Base-by-base conservation (phyloP, 768 basidiomycete species). In the Favolaschia claudopus region DNA sequence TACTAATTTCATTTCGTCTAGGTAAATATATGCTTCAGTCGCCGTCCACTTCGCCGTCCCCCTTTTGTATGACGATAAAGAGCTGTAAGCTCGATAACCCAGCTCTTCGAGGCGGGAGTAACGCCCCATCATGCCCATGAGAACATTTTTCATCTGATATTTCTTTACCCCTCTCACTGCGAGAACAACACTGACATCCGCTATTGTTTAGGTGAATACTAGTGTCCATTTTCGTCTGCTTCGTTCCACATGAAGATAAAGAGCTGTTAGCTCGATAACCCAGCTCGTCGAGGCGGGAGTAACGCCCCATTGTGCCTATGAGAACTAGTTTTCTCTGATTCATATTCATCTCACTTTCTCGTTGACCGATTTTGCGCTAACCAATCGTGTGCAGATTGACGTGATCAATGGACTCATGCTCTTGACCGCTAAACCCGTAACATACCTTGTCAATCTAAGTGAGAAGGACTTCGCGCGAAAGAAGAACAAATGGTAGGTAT, bases 381-480 rank as follows among this genome's bases (percentile, higher is more conserved):
- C 58, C 31, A 7, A 29, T 25, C 40, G 17, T 43, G 19, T 52
- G 19, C 69, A 96, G 94, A 89, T 96, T 63, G 95, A 96, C 63
- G 87, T 93, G 54, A 89, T 97, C 74, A 97, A 97, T 75, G 75
- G 85, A 40, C 87, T 99, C 56, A 85, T 88, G 66, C 88, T 99
- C 24, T 84, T 99, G 52, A 99, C 96, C 17, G 96, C 97, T 51
- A 98, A 98, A 73, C 93, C 96, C 31, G 93, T 99, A 60, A 97
- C 92, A 47, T 99, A 99, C 79, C 90, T 99, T 46, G 95, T 98
- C 78, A 99, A 99, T 77, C 79, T 99, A 43, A 94, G 92, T 58
- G 96, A 99, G 75, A 85, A 86, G 64, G 97, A 99, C 73, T 99
- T 92, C 69, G 77, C 93, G 58, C 89, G 97, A 63, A 99, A 98